Base-by-base conservation (phyloP, 139 green algal genomes). In the Coccomyxa sp. region DNA sequence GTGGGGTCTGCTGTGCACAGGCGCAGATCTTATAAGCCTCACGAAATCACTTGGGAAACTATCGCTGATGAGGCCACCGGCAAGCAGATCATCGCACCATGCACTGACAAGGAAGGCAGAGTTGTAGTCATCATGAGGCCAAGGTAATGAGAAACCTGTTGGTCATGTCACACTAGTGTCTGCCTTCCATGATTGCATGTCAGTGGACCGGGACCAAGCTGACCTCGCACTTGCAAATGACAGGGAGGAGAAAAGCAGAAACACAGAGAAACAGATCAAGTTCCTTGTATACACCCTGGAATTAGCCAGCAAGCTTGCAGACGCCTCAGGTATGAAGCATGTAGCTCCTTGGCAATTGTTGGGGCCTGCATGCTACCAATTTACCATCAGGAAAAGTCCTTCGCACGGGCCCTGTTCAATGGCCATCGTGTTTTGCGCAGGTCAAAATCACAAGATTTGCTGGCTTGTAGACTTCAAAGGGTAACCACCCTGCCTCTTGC, bases 211-310 rank as follows among this genome's bases (percentile, higher is more conserved):
- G 18, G 17, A 13, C 10, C 68, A 71, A 58, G 57, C 57, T 76
- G 13, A 25, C 25, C 18, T 75, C 9, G 13, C 51, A 76, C 18
- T 60, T 25, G 10, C 32, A 27, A 81, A 16, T 79, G 59, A 51
- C 89, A 93, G 91, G 80, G 87, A 89, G 68, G 84, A 95, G 82
- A 93, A 93, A 86, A 91, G 86, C 4, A 88, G 88, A 51, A 82
- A 85, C 17, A 81, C 82, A 25, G 85, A 92, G 13, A 67, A 80
- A 60, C 90, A 94, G 76, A 85, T 97, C 30, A 89, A 89, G 59
- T 94, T 89, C 77, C 89, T 97, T n/a, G 92, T 97, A 38, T 97
- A 97, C 89, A 89, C 83, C 38, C 86, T 97, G 67, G 94, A 97
- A 86, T 77, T 87, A 51, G 93, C 93, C 0, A 89, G 85, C 30